phyloP scores from a whole-genome alignment of 208 protist genomes.

The Trypanosomatidae sp. region DNA sequence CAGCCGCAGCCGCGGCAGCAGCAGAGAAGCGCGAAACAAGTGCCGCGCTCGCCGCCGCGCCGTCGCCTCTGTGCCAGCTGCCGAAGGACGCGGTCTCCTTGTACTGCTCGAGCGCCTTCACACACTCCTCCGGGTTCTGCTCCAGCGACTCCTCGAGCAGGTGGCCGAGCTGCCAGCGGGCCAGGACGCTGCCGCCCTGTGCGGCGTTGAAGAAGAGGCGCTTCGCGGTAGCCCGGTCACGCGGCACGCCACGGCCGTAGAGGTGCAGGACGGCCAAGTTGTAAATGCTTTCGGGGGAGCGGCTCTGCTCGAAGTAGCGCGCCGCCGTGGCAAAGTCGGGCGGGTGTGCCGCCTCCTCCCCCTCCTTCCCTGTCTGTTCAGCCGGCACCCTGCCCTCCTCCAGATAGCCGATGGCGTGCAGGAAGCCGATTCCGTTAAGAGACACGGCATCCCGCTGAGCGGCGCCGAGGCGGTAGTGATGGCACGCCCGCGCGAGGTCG shows the following conservation, averaged over 20 bases:
- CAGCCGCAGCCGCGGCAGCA: neutral
- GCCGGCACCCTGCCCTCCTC: conserved; percentile 11
- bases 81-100: conserved; percentile 36
- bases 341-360: no score
- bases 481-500: conserved; percentile 49
- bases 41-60: neutral
- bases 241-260: conserved; percentile 57
- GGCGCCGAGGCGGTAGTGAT: conserved; percentile 66
- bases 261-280: conserved; percentile 80
- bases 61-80: conserved; percentile 28
- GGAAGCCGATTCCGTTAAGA: conserved; percentile 81
- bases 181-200: conserved; percentile 52
- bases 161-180: conserved; percentile 70
- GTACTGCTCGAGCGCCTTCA: conserved; percentile 40
- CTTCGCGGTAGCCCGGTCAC: conserved; percentile 34
- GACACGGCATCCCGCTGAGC: conserved; percentile 40
- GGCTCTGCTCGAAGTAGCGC: conserved; percentile 40
- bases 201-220: conserved; percentile 42
- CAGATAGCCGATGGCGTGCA: conserved; percentile 76
- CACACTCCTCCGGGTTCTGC: conserved; percentile 32
- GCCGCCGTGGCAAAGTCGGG: conserved; percentile 59
- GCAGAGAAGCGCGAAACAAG: neutral
- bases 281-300: conserved; percentile 52
- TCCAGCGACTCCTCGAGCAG: conserved; percentile 9
- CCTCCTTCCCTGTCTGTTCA: no score